A percentile compares a stretch with the other conserved stretches of the same genome.
Evolutionary conservation across 192 early-diverging fungal species (phyloP).

Genomic region (Rhizophagus clarus): DNA sequence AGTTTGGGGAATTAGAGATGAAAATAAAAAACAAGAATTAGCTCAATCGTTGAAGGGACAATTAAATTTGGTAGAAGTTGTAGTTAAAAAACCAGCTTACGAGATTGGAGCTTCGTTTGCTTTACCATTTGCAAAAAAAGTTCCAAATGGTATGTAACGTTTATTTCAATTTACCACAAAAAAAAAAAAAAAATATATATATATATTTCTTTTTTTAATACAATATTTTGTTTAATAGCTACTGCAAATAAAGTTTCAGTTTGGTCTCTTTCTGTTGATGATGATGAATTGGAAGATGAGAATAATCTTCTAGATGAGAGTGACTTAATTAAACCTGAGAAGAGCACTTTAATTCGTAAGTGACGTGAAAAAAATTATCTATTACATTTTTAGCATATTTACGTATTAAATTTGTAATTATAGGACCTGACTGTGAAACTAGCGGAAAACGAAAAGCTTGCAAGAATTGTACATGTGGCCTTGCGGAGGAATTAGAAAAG

Average conservation of each 20-base stretch:
- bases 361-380: background rate
- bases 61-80: slow-evolving; percentile 51
- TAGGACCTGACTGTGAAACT: slow-evolving; percentile 66
- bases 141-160: background rate
- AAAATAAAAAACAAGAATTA: slow-evolving; percentile 40
- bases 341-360: slow-evolving; percentile 59
- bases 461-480: slow-evolving; percentile 97
- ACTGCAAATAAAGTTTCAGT: slow-evolving; percentile 50
- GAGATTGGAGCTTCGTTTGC: slow-evolving; percentile 84
- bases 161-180: background rate
- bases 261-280: slow-evolving; percentile 76
- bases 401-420: slow-evolving; percentile 18
- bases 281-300: slow-evolving; percentile 83
- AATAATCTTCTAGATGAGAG: slow-evolving; percentile 83
- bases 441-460: slow-evolving; percentile 87
- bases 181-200: no score
- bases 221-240: slow-evolving; percentile 34
- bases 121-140: slow-evolving; percentile 80
- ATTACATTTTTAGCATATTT: slow-evolving; percentile 10
- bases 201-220: background rate
- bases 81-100: slow-evolving; percentile 80
- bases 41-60: slow-evolving; percentile 45
- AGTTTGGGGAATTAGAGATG: slow-evolving; percentile 57
- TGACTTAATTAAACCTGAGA: slow-evolving; percentile 73
- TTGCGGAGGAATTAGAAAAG: slow-evolving; percentile 70